Evolutionary conservation across 352 stramenopile species (phyloP).

Genomic region (Phytophthora fragariaefolia): DNA sequence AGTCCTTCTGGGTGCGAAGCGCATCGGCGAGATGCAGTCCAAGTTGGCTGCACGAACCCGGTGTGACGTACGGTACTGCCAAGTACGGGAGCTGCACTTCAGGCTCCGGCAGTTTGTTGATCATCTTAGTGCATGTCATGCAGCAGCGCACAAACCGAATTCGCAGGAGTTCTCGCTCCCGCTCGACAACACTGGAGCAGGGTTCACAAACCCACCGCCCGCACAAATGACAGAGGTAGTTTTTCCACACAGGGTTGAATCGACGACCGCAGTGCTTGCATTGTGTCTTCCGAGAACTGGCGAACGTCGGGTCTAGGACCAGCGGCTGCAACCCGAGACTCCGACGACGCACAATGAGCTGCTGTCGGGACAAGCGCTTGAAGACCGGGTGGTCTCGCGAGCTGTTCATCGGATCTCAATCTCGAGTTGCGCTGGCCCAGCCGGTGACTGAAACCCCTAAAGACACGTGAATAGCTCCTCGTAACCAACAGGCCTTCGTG

Average conservation of each 20-base stretch:
- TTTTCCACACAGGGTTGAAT: constrained; percentile 60
- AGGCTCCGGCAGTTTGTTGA: constrained; percentile 61
- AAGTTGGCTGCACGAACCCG: constrained; percentile 49
- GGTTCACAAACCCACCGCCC: constrained; percentile 56
- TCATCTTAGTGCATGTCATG: constrained; percentile 45
- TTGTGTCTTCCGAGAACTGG: constrained; percentile 27
- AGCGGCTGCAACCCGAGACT: constrained; percentile 62
- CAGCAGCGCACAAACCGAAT: constrained; percentile 62
- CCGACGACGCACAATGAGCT: constrained; percentile 53
- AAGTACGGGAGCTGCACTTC: constrained; percentile 42
- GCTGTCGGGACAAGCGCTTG: constrained; percentile 56
- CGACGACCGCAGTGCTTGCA: constrained; percentile 55
- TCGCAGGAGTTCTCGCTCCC: constrained; percentile 51
- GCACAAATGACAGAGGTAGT: constrained; percentile 59
- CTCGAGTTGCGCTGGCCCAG: background rate
- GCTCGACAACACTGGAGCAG: constrained; percentile 63
- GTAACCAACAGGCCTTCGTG: background rate
- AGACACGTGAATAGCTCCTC: background rate
- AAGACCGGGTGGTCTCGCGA: constrained; percentile 61
- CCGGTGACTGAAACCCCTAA: background rate
- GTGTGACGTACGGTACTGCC: constrained; percentile 32
- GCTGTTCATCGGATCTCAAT: constrained; percentile 25
- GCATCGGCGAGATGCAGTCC: constrained; percentile 53
- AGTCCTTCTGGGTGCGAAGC: constrained; percentile 38
- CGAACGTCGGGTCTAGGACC: constrained; percentile 27